Evolutionary conservation across 2,329 filamentous ascomycete genomes (phyloP).

Genomic region (Aspergillus ustus): DNA sequence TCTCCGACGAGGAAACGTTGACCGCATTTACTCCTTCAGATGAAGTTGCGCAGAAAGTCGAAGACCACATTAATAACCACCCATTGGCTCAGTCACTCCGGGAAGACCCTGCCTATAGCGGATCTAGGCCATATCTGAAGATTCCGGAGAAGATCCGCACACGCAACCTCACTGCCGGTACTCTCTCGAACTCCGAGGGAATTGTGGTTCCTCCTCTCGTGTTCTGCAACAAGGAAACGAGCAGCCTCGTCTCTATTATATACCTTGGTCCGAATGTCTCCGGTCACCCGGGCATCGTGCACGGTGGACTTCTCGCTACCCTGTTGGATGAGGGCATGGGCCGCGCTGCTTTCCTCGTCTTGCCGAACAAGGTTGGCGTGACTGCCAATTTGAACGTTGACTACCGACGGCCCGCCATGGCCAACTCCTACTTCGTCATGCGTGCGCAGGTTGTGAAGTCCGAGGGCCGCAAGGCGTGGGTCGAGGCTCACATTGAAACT

Average conservation of each 20-base stretch:
- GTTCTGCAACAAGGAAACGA: constrained; percentile 73
- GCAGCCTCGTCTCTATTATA: constrained; percentile 71
- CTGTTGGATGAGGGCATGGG: constrained; percentile 89
- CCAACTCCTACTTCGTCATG: constrained; percentile 76
- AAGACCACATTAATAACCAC: constrained; percentile 75
- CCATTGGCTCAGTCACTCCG: constrained; percentile 74
- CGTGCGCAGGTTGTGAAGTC: constrained; percentile 79
- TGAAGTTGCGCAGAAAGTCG: constrained; percentile 61
- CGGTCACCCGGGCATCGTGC: constrained; percentile 87
- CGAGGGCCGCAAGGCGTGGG: constrained; percentile 93
- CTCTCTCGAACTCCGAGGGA: constrained; percentile 73
- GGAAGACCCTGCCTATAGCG: constrained; percentile 66
- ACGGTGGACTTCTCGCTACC: constrained; percentile 90
- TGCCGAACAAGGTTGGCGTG: constrained; percentile 80
- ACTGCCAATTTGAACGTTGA: constrained; percentile 84
- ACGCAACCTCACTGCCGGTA: constrained; percentile 81
- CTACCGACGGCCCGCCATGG: constrained; percentile 80
- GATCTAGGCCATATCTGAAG: constrained; percentile 85
- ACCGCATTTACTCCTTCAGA: constrained; percentile 64
- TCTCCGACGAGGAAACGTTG: constrained; percentile 74
- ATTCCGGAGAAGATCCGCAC: constrained; percentile 71
- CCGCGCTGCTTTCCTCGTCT: constrained; percentile 81
- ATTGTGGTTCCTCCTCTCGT: constrained; percentile 80
- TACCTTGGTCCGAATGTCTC: constrained; percentile 82
- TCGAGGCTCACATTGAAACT: constrained; percentile 83